phyloP scores from a whole-genome alignment of 2,329 filamentous ascomycete genomes.

The Nigrograna mackinnonii region DNA sequence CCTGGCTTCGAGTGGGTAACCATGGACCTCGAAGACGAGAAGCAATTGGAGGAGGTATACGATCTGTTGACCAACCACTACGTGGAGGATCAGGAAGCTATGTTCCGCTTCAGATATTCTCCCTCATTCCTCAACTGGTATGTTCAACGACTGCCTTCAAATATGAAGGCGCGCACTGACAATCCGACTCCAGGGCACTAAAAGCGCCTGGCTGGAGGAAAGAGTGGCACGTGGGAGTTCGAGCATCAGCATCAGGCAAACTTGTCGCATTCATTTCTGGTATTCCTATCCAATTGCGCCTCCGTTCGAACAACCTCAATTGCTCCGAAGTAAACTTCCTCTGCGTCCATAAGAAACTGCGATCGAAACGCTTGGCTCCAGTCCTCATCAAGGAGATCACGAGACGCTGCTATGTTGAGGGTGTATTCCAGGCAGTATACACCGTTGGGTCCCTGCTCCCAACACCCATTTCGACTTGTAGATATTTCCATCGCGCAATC shows the following conservation, averaged over 20 bases:
- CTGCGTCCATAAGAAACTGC: constrained; percentile 96
- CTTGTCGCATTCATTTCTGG: constrained; percentile 96
- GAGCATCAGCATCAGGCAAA: constrained; percentile 79
- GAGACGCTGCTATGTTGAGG: constrained; percentile 81
- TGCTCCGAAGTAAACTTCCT: constrained; percentile 98
- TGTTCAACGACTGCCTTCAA: constrained; percentile 22
- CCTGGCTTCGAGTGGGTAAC: constrained; percentile 94
- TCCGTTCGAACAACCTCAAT: constrained; percentile 74
- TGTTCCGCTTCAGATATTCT: constrained; percentile 98
- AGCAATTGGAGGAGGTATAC: constrained; percentile 84
- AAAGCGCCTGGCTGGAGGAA: constrained; percentile 93
- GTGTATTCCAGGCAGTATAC: constrained; percentile 94
- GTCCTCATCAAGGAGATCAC: constrained; percentile 98
- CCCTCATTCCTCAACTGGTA: constrained; percentile 86
- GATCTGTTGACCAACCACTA: constrained; percentile 92
- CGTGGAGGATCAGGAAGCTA: constrained; percentile 94
- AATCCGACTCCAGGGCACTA: constrained; percentile 68
- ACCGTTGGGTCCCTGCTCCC: constrained; percentile 91
- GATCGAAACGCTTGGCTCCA: constrained; percentile 87
- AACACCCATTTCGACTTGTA: constrained; percentile 87
- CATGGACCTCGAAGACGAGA: constrained; percentile 79
- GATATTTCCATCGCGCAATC: constrained; percentile 92
- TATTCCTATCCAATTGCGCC: constrained; percentile 80
- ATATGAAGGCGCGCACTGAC: constrained; percentile 1
- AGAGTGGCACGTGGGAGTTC: constrained; percentile 94